These are phyloP conservation scores for Tieghemostelium lacteum DNA, from an alignment of 78 protist species.

Conservation along the genomic window DNA sequence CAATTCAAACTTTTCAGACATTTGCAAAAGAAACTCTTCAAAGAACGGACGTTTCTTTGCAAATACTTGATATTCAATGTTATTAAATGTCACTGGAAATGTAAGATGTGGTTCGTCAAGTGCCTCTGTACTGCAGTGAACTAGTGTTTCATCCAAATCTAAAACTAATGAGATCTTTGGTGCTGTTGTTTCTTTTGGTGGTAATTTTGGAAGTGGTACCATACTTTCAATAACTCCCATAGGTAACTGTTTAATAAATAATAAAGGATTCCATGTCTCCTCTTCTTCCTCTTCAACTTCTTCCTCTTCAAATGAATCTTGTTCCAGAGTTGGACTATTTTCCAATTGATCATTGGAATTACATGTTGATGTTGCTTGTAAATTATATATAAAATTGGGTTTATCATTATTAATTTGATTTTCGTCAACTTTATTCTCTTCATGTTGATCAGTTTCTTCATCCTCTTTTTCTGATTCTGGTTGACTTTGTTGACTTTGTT, in stretches of 20 bases:
- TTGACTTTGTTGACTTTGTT: neutral
- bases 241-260: constrained; percentile 46
- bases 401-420: neutral
- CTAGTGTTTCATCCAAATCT: constrained; percentile 94
- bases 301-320: constrained; percentile 15
- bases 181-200: constrained; percentile 43
- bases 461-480: neutral
- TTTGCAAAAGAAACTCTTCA: constrained; percentile 79
- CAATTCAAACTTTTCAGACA: constrained; percentile 81
- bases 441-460: neutral
- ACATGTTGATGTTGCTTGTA: neutral
- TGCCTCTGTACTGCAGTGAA: constrained; percentile 88
- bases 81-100: constrained; percentile 70
- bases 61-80: constrained; percentile 67
- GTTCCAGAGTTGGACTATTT: neutral
- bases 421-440: neutral
- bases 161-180: constrained; percentile 87
- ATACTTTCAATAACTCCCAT: neutral
- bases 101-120: constrained; percentile 70
- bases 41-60: constrained; percentile 88
- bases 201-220: constrained; percentile 20
- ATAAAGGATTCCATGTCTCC: constrained; percentile 64
- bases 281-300: constrained; percentile 62
- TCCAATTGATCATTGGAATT: neutral
- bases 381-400: neutral